Base-by-base conservation (phyloP, 163 green algal species). In the Chlorella variabilis region DNA sequence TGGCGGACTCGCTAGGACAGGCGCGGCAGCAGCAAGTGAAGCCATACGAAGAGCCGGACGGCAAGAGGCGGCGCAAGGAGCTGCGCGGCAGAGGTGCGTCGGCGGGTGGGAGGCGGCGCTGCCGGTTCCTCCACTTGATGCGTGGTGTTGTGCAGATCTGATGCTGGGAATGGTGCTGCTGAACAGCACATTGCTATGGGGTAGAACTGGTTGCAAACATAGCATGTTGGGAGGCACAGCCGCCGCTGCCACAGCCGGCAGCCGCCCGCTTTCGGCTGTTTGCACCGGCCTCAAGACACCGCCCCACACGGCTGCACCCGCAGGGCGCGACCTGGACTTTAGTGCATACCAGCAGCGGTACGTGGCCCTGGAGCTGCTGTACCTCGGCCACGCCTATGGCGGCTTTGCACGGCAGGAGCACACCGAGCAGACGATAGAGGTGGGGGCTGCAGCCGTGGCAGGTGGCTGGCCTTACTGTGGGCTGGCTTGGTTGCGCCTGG, bases 361-460 rank as follows among this genome's bases (percentile, higher is more conserved):
- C 69, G 91, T 98, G n/a, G 94, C 93, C 0, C 86, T 98, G 71
- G 89, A 97, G 79, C 45, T 98, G 42, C 85, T 94, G 41, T 98
- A 98, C 74, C 38, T 96, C 0, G 95, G 95, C n/a, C 91, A 90
- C 85, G 41, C 70, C n/a, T 97, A 95, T 71, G 87, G 93, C 31
- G 95, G 95, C 42, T 96, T 97, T 90, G 94, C 95, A 25, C 66
- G 85, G 25, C 93, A 97, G 83, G 71, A 77, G 6, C 69, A 63
- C 71, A 85, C 51, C 36, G 48, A 81, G 0, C 56, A 76, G 33
- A 84, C 69, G 2, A 80, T 89, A 15, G 82, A 90, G 81, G 45
- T 54, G 45, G 45, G 45, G 45, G 45, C n/a, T n/a, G n/a, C n/a
- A n/a, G n/a, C n/a, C n/a, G n/a, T n/a, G n/a, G n/a, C n/a, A n/a